Percentiles rank a stretch among this genome's conserved stretches.
These are phyloP conservation scores for Colletotrichum horii DNA, from an alignment of 2,329 filamentous ascomycete genomes.

Conservation along the genomic window DNA sequence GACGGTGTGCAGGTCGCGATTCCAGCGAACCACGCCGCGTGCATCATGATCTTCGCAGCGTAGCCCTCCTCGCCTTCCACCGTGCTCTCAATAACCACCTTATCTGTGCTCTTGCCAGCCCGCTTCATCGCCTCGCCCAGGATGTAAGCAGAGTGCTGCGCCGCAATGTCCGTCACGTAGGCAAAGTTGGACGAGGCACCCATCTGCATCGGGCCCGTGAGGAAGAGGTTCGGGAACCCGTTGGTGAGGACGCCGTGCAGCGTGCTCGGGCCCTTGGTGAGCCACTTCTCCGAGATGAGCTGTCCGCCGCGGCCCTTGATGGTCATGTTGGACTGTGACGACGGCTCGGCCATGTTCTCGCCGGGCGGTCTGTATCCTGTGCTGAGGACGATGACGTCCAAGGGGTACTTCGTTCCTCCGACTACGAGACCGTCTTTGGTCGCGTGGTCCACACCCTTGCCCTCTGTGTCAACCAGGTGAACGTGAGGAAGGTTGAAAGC, in stretches of 20 bases:
- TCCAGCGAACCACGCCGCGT: constrained; percentile 43
- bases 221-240: constrained; percentile 62
- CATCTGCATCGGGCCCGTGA: constrained; percentile 46
- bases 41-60: constrained; percentile 42
- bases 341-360: constrained; percentile 34
- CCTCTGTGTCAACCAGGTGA: constrained; percentile 63
- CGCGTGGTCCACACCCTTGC: constrained; percentile 52
- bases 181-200: constrained; percentile 42
- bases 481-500: constrained; percentile 66
- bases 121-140: constrained; percentile 27
- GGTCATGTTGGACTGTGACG: constrained; percentile 13
- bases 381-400: constrained; percentile 43
- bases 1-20: constrained; percentile 57
- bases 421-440: constrained; percentile 53
- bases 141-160: constrained; percentile 48
- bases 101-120: constrained; percentile 19
- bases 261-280: constrained; percentile 45
- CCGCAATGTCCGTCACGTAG: constrained; percentile 37
- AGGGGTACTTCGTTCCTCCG: constrained; percentile 49
- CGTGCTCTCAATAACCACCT: constrained; percentile 46
- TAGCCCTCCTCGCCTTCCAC: constrained; percentile 52
- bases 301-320: constrained; percentile 49
- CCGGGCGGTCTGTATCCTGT: constrained; percentile 41
- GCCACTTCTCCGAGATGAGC: constrained; percentile 51
- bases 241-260: constrained; percentile 55